Percentiles rank a stretch among this genome's conserved stretches.
Conservation (phyloP, 208 protist genomes). For the Naegleria gruberi region DNA sequence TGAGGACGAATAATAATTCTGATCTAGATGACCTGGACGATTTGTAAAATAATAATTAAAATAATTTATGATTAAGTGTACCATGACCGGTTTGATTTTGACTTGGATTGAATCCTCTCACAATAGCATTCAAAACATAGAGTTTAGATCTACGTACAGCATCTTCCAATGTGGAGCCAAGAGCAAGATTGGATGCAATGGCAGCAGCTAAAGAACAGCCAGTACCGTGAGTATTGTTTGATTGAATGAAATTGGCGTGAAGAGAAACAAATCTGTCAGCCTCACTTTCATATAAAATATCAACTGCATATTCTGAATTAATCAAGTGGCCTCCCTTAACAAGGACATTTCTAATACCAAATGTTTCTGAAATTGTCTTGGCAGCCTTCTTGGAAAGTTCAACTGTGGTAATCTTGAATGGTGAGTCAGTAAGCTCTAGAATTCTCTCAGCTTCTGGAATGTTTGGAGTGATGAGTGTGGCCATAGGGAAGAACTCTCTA, state of each 20-base stretch:
- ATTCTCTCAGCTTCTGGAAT: constrained; percentile 32
- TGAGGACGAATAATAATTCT: background rate
- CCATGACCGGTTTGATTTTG: background rate
- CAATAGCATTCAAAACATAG: background rate
- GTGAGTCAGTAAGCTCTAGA: background rate
- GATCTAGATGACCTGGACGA: background rate
- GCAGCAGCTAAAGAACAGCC: constrained; percentile 36
- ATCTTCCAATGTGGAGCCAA: background rate
- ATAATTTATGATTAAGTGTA: constrained; percentile 13
- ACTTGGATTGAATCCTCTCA: background rate
- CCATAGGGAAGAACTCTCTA: constrained; percentile 21
- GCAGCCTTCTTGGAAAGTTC: constrained; percentile 25
- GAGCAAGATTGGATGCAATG: constrained; percentile 32
- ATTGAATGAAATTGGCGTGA: constrained; percentile 14
- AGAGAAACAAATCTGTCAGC: constrained; percentile 16
- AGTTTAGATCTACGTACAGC: background rate
- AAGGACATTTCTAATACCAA: constrained; percentile 27
- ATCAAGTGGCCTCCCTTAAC: constrained; percentile 43
- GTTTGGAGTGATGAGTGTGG: constrained; percentile 38
- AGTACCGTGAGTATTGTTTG: constrained; percentile 38
- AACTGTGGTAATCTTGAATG: background rate
- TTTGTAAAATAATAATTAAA: background rate
- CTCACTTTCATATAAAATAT: constrained; percentile 33
- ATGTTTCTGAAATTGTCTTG: background rate
- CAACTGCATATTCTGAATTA: background rate